These are phyloP conservation scores for Diaporthe sp. DNA, from an alignment of 2,329 filamentous ascomycete genomes.

Conservation along the genomic window DNA sequence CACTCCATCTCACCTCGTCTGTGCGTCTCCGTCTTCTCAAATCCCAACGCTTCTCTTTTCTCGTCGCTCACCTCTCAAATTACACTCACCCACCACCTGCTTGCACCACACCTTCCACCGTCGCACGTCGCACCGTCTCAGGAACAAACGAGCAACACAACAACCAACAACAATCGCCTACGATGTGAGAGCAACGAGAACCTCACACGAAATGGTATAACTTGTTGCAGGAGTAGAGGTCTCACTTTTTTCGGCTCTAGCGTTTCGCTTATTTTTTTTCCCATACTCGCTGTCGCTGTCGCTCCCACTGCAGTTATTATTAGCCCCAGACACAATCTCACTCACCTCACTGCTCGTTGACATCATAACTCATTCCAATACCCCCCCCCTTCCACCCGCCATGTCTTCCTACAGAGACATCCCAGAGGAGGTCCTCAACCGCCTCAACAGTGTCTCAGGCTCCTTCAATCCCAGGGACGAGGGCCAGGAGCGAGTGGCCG, in stretches of 20 bases:
- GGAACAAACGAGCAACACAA: neutral
- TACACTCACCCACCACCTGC: neutral
- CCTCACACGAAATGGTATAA: constrained; percentile 13
- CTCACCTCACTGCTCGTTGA: neutral
- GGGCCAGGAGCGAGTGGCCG: constrained; percentile 30
- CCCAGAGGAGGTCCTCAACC: constrained; percentile 31
- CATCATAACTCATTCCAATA: constrained; percentile 8
- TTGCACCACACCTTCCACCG: neutral
- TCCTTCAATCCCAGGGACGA: constrained; percentile 32
- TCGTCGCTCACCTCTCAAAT: too few species aligned
- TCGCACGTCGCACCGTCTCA: constrained; percentile 17
- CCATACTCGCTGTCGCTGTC: neutral
- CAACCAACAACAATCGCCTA: neutral
- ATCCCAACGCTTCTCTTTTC: neutral
- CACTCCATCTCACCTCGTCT: neutral
- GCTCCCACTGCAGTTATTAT: neutral
- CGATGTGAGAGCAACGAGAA: constrained; percentile 4
- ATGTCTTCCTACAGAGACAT: constrained; percentile 32
- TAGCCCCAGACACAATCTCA: constrained; percentile 9
- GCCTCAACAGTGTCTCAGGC: constrained; percentile 25
- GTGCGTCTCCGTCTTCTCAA: neutral
- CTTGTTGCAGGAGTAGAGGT: neutral
- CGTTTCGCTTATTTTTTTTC: constrained; percentile 20
- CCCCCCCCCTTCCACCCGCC: neutral
- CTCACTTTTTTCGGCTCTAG: constrained; percentile 1